These are phyloP conservation scores for Candida golubevii DNA, from an alignment of 805 yeast species.

Conservation along the genomic window DNA sequence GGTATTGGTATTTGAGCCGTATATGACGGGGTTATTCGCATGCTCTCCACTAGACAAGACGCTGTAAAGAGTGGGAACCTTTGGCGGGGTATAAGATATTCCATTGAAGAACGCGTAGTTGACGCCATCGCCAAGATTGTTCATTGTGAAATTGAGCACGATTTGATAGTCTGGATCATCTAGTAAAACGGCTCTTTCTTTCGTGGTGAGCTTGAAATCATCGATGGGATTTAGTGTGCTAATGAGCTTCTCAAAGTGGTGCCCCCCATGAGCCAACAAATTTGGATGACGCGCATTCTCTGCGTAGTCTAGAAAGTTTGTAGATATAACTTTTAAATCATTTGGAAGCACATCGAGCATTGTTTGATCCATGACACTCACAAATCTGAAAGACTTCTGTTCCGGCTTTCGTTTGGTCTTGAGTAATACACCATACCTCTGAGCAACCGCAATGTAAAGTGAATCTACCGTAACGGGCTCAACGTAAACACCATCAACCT, in stretches of 20 bases:
- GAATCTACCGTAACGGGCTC: slow-evolving; percentile 53
- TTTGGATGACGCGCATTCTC: slow-evolving; percentile 23
- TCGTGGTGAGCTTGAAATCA: slow-evolving; percentile 73
- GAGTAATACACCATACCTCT: slow-evolving; percentile 69
- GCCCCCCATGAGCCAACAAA: slow-evolving; percentile 21
- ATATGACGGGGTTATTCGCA: slow-evolving; percentile 57
- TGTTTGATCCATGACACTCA: slow-evolving; percentile 56
- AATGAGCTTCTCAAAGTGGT: slow-evolving; percentile 36
- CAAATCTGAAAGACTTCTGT: slow-evolving; percentile 42
- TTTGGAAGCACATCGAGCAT: slow-evolving; percentile 70
- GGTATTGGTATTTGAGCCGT: slow-evolving; percentile 67
- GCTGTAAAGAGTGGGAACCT: slow-evolving; percentile 65
- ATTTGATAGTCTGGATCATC: slow-evolving; percentile 61
- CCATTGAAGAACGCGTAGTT: slow-evolving; percentile 75
- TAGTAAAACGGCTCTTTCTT: slow-evolving; percentile 44
- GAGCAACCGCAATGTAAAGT: slow-evolving; percentile 72
- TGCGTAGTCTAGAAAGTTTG: slow-evolving; percentile 55
- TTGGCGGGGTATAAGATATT: slow-evolving; percentile 59
- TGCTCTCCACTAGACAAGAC: slow-evolving; percentile 57
- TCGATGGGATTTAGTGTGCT: slow-evolving; percentile 41
- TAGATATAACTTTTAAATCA: slow-evolving; percentile 50
- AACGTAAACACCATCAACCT: slow-evolving; percentile 49
- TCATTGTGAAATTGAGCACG: slow-evolving; percentile 58
- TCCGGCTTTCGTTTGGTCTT: slow-evolving; percentile 50
- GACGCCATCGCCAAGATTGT: slow-evolving; percentile 67